phyloP scores from a whole-genome alignment of 352 stramenopile genomes.

The Bremia lactucae region DNA sequence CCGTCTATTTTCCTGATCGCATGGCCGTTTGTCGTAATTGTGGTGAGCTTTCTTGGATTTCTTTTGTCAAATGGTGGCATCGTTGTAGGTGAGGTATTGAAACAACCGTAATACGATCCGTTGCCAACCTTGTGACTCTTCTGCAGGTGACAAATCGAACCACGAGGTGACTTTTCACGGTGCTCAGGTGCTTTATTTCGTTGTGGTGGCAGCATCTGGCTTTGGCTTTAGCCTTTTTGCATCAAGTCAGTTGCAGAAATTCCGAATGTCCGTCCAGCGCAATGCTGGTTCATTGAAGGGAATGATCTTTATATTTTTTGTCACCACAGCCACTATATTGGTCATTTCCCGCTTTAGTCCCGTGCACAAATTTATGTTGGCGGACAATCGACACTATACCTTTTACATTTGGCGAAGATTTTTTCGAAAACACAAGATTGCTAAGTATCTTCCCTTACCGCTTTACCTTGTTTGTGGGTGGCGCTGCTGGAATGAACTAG shows the following conservation, averaged over 20 bases:
- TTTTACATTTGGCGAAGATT: constrained; percentile 89
- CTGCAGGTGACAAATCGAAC: constrained; percentile 71
- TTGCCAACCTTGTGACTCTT: not conserved
- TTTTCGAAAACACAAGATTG: constrained; percentile 58
- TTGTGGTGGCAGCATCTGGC: constrained; percentile 41
- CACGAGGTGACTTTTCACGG: constrained; percentile 67
- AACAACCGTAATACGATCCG: not conserved
- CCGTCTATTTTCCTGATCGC: constrained; percentile 40
- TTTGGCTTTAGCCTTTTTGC: constrained; percentile 44
- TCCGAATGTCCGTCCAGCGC: constrained; percentile 25
- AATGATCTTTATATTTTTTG: constrained; percentile 19
- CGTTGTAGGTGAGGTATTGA: constrained; percentile 47
- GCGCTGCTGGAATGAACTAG: constrained; percentile 49
- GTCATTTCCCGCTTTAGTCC: constrained; percentile 59
- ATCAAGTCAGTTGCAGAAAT: constrained; percentile 23
- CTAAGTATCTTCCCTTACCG: constrained; percentile 49
- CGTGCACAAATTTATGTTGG: constrained; percentile 86
- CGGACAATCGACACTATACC: constrained; percentile 88
- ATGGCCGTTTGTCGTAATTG: constrained; percentile 59
- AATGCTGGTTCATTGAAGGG: constrained; percentile 25
- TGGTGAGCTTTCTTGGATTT: constrained; percentile 46
- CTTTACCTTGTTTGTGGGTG: constrained; percentile 61
- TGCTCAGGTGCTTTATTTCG: constrained; percentile 72
- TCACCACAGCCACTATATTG: constrained; percentile 14
- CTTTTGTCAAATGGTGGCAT: constrained; percentile 70